Percentiles rank a stretch among this genome's conserved stretches.
Evolutionary conservation across 2,329 filamentous ascomycete genomes (phyloP).

Genomic region (Fusarium devonianum): DNA sequence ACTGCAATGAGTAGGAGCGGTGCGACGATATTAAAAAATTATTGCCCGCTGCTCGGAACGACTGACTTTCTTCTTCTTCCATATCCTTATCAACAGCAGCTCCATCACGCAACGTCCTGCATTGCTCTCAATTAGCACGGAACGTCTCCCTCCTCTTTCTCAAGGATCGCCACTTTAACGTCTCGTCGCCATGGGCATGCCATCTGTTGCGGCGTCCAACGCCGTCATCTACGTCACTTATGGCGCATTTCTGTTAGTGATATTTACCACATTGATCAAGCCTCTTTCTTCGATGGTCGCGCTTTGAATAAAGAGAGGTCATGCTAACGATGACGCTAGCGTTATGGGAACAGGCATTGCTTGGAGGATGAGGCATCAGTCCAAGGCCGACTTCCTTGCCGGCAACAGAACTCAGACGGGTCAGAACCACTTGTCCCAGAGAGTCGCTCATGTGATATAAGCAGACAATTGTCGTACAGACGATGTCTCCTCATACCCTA

Average conservation of each 20-base stretch:
- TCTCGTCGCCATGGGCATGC: conserved; percentile 68
- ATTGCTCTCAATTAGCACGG: neutral
- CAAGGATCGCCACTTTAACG: neutral
- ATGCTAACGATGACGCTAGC: conserved; percentile 46
- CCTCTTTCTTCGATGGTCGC: neutral
- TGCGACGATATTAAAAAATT: conserved; percentile 17
- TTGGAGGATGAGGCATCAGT: conserved; percentile 67
- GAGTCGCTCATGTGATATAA: conserved; percentile 8
- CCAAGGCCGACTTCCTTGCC: conserved; percentile 74
- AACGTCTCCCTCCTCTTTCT: neutral
- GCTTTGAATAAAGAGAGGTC: neutral
- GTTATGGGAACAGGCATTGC: conserved; percentile 69
- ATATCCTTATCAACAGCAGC: neutral
- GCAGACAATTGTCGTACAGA: neutral
- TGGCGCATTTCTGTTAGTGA: conserved; percentile 74
- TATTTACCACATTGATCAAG: neutral
- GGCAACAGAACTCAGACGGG: conserved; percentile 85
- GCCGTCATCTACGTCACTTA: conserved; percentile 85
- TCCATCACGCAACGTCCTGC: neutral
- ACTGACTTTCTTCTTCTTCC: conserved; percentile 9
- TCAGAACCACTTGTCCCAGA: conserved; percentile 53
- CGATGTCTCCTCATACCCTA: conserved; percentile 1
- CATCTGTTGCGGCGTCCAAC: conserved; percentile 79
- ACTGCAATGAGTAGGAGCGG: conserved; percentile 17
- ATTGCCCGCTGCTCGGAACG: neutral